These are phyloP conservation scores for Simplicillium sp. DNA, from an alignment of 2,329 filamentous ascomycete genomes.

Conservation along the genomic window DNA sequence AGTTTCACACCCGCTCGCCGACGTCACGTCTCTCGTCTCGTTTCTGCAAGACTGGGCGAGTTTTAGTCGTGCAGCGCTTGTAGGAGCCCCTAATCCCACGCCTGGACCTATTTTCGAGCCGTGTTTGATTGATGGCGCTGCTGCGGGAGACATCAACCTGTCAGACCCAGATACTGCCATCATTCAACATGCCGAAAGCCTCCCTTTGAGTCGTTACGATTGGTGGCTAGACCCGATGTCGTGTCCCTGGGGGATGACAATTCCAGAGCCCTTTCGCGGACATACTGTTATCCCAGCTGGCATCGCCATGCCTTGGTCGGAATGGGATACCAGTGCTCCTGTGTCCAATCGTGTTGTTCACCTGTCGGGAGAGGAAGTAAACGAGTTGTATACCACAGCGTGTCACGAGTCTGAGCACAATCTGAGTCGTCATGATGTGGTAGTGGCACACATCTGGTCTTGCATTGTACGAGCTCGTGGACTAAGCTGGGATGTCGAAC, in stretches of 20 bases:
- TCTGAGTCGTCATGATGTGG: conserved; percentile 13
- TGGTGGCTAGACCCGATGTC: conserved; percentile 11
- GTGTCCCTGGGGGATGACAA: conserved; percentile 9
- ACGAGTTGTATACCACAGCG: conserved; percentile 3
- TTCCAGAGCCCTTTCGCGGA: conserved; percentile 5
- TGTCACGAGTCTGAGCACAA: not conserved
- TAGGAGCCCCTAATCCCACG: accelerated
- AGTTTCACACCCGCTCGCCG: conserved; percentile 13
- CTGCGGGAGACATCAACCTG: conserved; percentile 11
- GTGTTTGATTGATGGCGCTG: conserved; percentile 6
- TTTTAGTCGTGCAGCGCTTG: conserved; percentile 1
- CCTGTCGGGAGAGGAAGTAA: conserved; percentile 9
- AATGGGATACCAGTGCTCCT: conserved; percentile 12
- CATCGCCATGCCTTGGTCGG: conserved; percentile 14
- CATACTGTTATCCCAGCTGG: conserved; percentile 4
- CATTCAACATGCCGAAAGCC: conserved; percentile 1
- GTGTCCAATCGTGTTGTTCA: conserved; percentile 15
- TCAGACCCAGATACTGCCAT: conserved; percentile 4
- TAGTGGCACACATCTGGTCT: conserved; percentile 15
- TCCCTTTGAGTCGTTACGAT: conserved; percentile 15
- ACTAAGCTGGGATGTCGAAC: not conserved
- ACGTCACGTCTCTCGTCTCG: conserved; percentile 10
- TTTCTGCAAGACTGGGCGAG: conserved; percentile 14
- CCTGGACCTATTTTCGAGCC: conserved; percentile 4
- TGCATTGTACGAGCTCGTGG: conserved; percentile 14